A percentile compares a stretch with the other conserved stretches of the same genome.
phyloP scores from a whole-genome alignment of 129 eudicot genomes.

The Smallanthus sonchifolius region DNA sequence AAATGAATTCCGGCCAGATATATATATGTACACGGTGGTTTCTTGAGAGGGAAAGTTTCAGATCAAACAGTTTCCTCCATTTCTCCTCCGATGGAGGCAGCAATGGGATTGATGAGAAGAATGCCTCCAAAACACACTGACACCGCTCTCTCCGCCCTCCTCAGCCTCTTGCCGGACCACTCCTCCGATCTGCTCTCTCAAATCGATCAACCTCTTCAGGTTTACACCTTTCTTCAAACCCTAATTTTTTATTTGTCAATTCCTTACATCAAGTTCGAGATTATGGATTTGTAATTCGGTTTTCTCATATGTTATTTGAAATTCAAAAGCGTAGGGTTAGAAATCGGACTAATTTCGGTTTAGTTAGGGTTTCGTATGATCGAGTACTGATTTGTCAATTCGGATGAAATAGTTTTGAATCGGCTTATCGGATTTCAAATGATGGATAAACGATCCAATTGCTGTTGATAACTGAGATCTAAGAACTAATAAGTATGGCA shows the following conservation, averaged over 20 bases:
- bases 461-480: not conserved
- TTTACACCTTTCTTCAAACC: not conserved
- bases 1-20: slow-evolving; percentile 14
- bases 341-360: slow-evolving; percentile 1
- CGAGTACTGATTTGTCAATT: not conserved
- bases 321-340: not conserved
- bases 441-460: not conserved
- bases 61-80: not conserved
- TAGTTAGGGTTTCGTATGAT: not conserved
- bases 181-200: slow-evolving; percentile 97
- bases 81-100: slow-evolving; percentile 62
- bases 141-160: slow-evolving; percentile 81
- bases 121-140: slow-evolving; percentile 89
- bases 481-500: not conserved
- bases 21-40: slow-evolving; percentile 5
- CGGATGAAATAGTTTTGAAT: not conserved
- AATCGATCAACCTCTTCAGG: slow-evolving; percentile 98
- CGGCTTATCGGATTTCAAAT: not conserved
- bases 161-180: slow-evolving; percentile 73
- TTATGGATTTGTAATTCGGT: not conserved
- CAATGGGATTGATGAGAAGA: slow-evolving; percentile 94
- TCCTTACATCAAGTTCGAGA: not conserved
- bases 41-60: slow-evolving; percentile 26
- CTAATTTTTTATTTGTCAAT: not conserved
- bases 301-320: not conserved